phyloP scores from a whole-genome alignment of 805 yeast species.

The Sungouiella blattae region DNA sequence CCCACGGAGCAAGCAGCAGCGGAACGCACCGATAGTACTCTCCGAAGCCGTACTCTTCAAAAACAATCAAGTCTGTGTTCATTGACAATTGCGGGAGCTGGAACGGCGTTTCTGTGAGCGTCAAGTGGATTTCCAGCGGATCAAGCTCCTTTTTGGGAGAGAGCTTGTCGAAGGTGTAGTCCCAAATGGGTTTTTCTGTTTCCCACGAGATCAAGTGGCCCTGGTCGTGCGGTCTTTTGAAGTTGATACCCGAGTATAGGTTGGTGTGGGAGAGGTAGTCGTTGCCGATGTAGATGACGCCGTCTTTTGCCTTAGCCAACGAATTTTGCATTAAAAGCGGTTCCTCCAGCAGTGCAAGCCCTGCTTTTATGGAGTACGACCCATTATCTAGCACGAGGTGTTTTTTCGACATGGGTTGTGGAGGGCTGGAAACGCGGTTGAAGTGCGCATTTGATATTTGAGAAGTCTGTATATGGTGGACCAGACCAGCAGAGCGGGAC shows the following conservation, averaged over 20 bases:
- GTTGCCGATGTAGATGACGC: constrained; percentile 63
- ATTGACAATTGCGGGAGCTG: constrained; percentile 77
- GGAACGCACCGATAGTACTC: constrained; percentile 65
- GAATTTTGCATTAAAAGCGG: constrained; percentile 65
- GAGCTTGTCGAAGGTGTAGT: constrained; percentile 53
- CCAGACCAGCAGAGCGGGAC: too few relatives aligned
- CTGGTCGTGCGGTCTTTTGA: constrained; percentile 80
- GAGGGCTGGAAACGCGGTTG: too few relatives aligned
- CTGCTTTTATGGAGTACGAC: constrained; percentile 68
- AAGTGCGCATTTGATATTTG: too few relatives aligned
- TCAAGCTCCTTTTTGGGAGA: constrained; percentile 39
- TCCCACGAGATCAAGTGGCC: constrained; percentile 94
- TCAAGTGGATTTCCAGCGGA: constrained; percentile 51
- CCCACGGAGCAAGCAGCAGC: constrained; percentile 63
- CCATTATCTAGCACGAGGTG: constrained; percentile 82
- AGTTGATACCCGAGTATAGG: constrained; percentile 70
- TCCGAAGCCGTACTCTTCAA: constrained; percentile 87
- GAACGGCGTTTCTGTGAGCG: constrained; percentile 78
- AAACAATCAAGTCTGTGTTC: constrained; percentile 85
- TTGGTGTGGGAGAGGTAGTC: constrained; percentile 60
- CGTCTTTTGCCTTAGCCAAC: constrained; percentile 71
- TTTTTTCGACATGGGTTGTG: too few relatives aligned
- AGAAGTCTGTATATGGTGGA: too few relatives aligned
- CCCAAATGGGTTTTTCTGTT: constrained; percentile 86
- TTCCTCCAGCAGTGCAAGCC: constrained; percentile 20